These are phyloP conservation scores for Jatropha curcas DNA, from an alignment of 345 rosid genomes.

Conservation along the genomic window DNA sequence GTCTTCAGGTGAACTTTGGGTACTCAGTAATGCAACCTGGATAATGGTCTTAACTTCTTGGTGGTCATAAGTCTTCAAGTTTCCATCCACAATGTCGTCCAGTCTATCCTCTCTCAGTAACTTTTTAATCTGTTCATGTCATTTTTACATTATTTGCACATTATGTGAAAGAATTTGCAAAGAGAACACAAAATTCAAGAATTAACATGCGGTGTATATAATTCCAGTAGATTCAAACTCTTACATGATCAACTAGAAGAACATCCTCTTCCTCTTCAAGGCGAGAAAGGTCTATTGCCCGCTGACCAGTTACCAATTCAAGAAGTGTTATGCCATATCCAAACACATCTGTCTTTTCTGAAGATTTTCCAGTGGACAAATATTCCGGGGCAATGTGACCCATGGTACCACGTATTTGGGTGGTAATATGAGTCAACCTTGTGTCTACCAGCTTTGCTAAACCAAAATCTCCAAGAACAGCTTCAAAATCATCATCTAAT, in stretches of 20 bases:
- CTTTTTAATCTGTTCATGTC: constrained; percentile 61
- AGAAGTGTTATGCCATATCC: constrained; percentile 91
- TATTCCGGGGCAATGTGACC: constrained; percentile 96
- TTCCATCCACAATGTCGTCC: constrained; percentile 67
- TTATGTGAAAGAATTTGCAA: neutral
- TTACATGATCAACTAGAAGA: constrained; percentile 89
- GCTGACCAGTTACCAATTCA: constrained; percentile 89
- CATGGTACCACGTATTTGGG: constrained; percentile 90
- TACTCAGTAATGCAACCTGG: constrained; percentile 79
- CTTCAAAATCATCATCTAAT: constrained; percentile 71
- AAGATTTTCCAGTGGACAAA: constrained; percentile 78
- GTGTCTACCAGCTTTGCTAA: constrained; percentile 68
- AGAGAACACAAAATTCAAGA: neutral
- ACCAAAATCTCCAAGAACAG: constrained; percentile 90
- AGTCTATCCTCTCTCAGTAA: constrained; percentile 69
- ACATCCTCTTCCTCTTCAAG: constrained; percentile 91
- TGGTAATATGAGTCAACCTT: constrained; percentile 73
- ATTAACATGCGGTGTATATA: too few relatives aligned
- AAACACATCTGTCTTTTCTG: constrained; percentile 86
- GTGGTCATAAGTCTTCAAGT: constrained; percentile 47
- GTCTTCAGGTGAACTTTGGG: constrained; percentile 73
- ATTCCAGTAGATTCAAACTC: constrained; percentile 19
- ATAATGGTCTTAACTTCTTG: constrained; percentile 73
- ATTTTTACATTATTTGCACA: neutral
- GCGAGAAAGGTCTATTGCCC: constrained; percentile 79